These are phyloP conservation scores for Colletotrichum sp. DNA, from an alignment of 2,329 filamentous ascomycete species.

Conservation along the genomic window DNA sequence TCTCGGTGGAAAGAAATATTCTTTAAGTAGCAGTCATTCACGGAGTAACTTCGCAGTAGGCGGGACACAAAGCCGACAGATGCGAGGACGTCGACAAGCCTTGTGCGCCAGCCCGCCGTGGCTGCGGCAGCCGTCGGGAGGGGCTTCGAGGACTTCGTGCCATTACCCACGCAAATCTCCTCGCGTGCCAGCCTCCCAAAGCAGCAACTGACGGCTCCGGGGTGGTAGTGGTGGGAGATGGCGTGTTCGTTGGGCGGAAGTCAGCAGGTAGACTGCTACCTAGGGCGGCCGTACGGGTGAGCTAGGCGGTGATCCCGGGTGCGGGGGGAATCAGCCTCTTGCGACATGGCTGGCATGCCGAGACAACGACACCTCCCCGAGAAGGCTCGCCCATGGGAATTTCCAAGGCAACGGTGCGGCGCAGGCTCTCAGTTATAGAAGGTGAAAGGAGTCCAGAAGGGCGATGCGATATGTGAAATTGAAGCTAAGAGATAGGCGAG, in stretches of 20 bases:
- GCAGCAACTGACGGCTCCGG: not conserved
- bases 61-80: not conserved
- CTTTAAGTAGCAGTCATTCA: not conserved
- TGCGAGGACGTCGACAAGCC: not conserved
- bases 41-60: not conserved
- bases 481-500: slow-evolving; percentile 15
- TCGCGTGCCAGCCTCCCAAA: not conserved
- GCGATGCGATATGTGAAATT: not conserved
- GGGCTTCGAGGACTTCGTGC: not conserved
- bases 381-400: not conserved
- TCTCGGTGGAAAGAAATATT: not conserved
- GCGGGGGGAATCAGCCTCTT: slow-evolving; percentile 16
- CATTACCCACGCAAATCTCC: not conserved
- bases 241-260: slow-evolving; percentile 4
- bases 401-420: not conserved
- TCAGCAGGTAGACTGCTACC: not conserved
- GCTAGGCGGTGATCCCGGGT: slow-evolving; percentile 1
- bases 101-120: not conserved
- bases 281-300: not conserved
- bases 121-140: not conserved
- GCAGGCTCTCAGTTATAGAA: not conserved
- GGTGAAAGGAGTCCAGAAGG: not conserved
- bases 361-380: slow-evolving; percentile 15
- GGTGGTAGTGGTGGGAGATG: not conserved
- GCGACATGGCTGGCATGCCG: slow-evolving; percentile 9